A percentile compares a stretch with the other conserved stretches of the same genome.
Evolutionary conservation across 2,329 filamentous ascomycete species (phyloP).

Genomic region (Nemania diffusa): DNA sequence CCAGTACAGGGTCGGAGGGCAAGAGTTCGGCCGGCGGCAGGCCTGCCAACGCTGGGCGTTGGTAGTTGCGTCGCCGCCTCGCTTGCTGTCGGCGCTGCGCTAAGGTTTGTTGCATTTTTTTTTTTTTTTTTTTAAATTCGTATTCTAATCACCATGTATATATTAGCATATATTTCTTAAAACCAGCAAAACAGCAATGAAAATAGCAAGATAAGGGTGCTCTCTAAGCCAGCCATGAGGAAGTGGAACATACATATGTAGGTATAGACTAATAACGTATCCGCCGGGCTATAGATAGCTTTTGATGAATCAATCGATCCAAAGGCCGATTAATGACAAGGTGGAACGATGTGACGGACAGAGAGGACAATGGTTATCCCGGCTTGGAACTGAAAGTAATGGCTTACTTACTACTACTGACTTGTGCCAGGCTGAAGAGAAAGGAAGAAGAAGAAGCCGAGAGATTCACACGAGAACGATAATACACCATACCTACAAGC

Average conservation of each 20-base stretch:
- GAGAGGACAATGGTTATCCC: not conserved
- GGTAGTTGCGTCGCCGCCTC: not conserved
- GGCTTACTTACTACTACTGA: not conserved
- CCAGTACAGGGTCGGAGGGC: too few species aligned
- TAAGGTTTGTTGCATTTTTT: not conserved
- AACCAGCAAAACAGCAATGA: not conserved
- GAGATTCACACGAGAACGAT: not conserved
- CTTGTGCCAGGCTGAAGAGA: not conserved
- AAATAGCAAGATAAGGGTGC: not conserved
- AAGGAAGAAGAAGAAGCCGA: not conserved
- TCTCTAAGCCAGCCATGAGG: not conserved
- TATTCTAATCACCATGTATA: not conserved
- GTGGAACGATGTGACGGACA: not conserved
- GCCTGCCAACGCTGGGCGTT: not conserved
- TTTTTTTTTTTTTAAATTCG: not conserved
- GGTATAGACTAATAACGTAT: not conserved
- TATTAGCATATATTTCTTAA: not conserved
- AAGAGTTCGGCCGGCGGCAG: too few species aligned
- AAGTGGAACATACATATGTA: not conserved
- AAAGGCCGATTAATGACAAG: not conserved
- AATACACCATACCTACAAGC: not conserved
- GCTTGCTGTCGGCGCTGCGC: not conserved
- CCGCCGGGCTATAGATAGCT: not conserved
- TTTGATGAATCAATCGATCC: not conserved
- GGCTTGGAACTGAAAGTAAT: not conserved